Base-by-base conservation (phyloP, 192 early-diverging fungal species). In the Coemansia sp. region DNA sequence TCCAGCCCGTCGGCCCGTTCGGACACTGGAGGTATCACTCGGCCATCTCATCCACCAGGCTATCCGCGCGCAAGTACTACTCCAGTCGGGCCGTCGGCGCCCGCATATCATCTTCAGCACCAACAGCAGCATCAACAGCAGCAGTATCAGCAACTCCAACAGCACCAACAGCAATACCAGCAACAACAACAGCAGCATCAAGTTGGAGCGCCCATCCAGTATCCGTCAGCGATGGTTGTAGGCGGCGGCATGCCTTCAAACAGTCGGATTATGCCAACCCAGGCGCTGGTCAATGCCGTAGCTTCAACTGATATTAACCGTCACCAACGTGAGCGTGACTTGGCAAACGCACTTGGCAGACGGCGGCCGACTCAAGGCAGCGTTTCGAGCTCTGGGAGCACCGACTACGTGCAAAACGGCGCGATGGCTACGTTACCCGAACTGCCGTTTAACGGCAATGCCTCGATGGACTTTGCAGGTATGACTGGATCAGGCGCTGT, bases 161-260 rank as follows among this genome's bases (percentile, higher is more conserved):
- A 31, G 17, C 5, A 31, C 42, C 63, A 17, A 10, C 38, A 38
- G 37, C n/a, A 37, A n/a, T 17, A 12, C 23, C 56, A 58, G 37
- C 18, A 36, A 23, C 18, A 36, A 23, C 25, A 26, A 2, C 56
- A 37, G 11, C 12, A 20, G 34, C 56, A 40, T 42, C 37, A 57
- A 17, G 36, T 18, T 14, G 55, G 55, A 18, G n/a, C n/a, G 44
- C 40, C 14, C 40, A 12, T 58, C 50, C 49, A 44, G 12, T 73
- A 79, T 31, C 76, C 76, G 3, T 79, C 76, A 3, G 76, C 76
- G 6, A 79, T 79, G 76, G 63, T 73, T 3, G 76, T 79, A 12
- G 76, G 76, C 57, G 76, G 76, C 42, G 76, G 76, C 3, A 79
- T 79, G 76, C 63, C 70, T 1, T 37, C 63, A 17, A 44, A 53